phyloP scores from a whole-genome alignment of 2,329 filamentous ascomycete genomes.

The Elsinoe perseae region DNA sequence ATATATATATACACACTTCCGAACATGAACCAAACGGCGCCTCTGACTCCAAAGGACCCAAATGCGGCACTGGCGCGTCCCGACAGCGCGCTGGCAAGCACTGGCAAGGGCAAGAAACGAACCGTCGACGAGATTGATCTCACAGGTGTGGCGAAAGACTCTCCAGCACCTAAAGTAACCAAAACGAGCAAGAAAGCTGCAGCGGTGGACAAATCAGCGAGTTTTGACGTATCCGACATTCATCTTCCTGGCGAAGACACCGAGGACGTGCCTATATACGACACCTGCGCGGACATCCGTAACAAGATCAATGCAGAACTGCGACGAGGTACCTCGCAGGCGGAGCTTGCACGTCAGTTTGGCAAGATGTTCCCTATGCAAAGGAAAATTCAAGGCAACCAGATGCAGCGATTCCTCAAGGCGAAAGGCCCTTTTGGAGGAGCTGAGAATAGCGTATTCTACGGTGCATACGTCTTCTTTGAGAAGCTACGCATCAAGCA shows the following conservation, averaged over 20 bases:
- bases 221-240: background rate
- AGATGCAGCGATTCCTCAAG: conserved; percentile 44
- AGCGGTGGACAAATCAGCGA: background rate
- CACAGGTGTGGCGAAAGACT: background rate
- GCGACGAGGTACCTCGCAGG: conserved; percentile 43
- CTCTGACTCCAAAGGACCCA: background rate
- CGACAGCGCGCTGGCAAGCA: background rate
- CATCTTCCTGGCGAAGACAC: conserved; percentile 37
- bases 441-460: conserved; percentile 44
- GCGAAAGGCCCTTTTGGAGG: conserved; percentile 45
- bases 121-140: background rate
- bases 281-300: conserved; percentile 52
- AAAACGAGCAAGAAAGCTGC: conserved; percentile 1
- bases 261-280: conserved; percentile 43
- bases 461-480: conserved; percentile 51
- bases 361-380: conserved; percentile 33
- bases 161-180: background rate
- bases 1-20: too few relatives aligned
- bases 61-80: background rate
- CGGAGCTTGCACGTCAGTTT: conserved; percentile 45
- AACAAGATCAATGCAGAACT: conserved; percentile 50
- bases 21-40: too few relatives aligned
- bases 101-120: background rate
- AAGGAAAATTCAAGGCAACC: conserved; percentile 36
- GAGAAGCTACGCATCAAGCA: conserved; percentile 50